These are phyloP conservation scores for Cornus kousa DNA, from an alignment of 148 eudicot species.

Conservation along the genomic window DNA sequence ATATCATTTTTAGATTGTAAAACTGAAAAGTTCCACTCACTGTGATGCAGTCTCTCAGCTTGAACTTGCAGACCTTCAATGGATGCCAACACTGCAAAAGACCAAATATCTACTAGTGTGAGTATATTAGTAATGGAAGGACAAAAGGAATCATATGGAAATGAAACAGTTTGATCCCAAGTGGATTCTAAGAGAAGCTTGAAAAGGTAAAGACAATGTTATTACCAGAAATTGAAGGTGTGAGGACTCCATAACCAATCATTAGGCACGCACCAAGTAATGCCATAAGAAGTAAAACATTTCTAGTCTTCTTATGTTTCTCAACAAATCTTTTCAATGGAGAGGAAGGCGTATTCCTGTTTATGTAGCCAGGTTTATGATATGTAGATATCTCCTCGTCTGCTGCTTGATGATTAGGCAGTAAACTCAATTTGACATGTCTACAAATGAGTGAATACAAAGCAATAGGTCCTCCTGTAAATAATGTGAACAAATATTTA, in stretches of 20 bases:
- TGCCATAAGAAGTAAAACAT: constrained; percentile 35
- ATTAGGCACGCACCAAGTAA: constrained; percentile 41
- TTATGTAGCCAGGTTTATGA: constrained; percentile 33
- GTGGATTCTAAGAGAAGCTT: too few relatives aligned
- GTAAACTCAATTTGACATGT: constrained; percentile 49
- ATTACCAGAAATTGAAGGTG: constrained; percentile 47
- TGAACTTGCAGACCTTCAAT: constrained; percentile 43
- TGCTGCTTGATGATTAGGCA: constrained; percentile 45
- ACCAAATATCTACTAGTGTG: constrained; percentile 1
- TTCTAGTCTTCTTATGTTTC: constrained; percentile 32
- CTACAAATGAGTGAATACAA: constrained; percentile 54
- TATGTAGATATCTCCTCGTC: constrained; percentile 50
- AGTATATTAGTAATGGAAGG: not conserved
- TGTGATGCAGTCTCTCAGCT: constrained; percentile 18
- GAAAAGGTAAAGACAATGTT: not conserved
- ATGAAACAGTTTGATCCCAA: not conserved
- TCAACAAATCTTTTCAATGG: constrained; percentile 30
- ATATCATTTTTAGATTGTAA: not conserved
- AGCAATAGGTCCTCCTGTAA: constrained; percentile 53
- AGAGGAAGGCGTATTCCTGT: constrained; percentile 18
- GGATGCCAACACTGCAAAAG: constrained; percentile 45
- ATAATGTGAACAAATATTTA: not conserved
- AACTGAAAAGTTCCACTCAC: constrained; percentile 26
- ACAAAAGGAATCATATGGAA: not conserved
- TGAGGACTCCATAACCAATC: constrained; percentile 42